Evolutionary conservation across 352 stramenopile genomes (phyloP).

Genomic region (Phytophthora lateralis): DNA sequence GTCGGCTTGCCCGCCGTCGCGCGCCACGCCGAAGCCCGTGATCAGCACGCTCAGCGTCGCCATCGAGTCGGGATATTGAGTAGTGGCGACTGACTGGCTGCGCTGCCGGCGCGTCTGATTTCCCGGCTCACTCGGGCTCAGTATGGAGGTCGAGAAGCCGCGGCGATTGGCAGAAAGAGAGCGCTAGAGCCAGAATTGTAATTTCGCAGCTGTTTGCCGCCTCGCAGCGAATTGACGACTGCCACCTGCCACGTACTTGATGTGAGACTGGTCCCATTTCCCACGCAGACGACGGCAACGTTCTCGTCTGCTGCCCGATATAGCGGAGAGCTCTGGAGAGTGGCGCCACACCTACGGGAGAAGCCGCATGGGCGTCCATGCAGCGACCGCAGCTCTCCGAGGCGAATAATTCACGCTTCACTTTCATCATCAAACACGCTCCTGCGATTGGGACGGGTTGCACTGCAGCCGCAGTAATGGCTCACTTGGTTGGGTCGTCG

Average conservation of each 20-base stretch:
- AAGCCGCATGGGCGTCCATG: slow-evolving; percentile 1
- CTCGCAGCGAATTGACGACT: slow-evolving; percentile 19
- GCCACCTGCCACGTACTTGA: slow-evolving; percentile 10
- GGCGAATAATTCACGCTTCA: slow-evolving; percentile 6
- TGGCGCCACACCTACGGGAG: background rate
- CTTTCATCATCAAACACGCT: slow-evolving; percentile 16
- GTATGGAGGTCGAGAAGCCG: slow-evolving; percentile 7
- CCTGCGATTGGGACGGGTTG: slow-evolving; percentile 7
- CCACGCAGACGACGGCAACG: background rate
- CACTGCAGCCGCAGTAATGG: slow-evolving; percentile 19
- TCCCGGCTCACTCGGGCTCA: background rate
- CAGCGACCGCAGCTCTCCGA: slow-evolving; percentile 1
- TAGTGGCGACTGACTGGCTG: slow-evolving; percentile 37
- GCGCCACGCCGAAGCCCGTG: slow-evolving; percentile 76
- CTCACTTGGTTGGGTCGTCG: slow-evolving; percentile 24
- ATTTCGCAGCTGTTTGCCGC: slow-evolving; percentile 8
- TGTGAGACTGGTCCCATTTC: too few relatives aligned
- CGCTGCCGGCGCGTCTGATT: slow-evolving; percentile 25
- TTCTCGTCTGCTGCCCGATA: slow-evolving; percentile 17
- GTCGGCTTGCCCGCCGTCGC: slow-evolving; percentile 53
- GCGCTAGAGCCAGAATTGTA: slow-evolving; percentile 19
- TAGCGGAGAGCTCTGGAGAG: slow-evolving; percentile 9
- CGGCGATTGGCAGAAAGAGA: slow-evolving; percentile 29
- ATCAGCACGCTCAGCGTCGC: slow-evolving; percentile 74
- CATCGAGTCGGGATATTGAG: slow-evolving; percentile 34